Evolutionary conservation across 495 filamentous ascomycete species (phyloP).

Genomic region (Schizothecium vesticola): DNA sequence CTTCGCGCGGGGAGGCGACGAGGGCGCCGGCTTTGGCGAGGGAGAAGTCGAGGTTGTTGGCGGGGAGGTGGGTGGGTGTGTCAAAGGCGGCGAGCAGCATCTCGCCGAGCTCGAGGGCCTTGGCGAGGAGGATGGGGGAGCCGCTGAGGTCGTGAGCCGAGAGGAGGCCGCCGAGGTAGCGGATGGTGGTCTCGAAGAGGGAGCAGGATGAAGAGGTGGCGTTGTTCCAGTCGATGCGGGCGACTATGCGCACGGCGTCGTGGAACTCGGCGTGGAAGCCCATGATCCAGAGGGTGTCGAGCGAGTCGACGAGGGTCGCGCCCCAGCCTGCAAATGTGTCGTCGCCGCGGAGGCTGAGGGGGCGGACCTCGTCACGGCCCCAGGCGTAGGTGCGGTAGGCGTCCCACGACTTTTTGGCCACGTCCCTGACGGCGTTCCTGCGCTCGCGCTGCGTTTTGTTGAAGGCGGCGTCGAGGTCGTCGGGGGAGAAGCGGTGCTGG

Average conservation of each 20-base stretch:
- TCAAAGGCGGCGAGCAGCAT: slow-evolving; percentile 80
- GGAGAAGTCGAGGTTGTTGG: slow-evolving; percentile 57
- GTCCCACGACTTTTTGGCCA: slow-evolving; percentile 67
- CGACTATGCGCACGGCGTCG: slow-evolving; percentile 63
- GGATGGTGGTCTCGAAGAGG: slow-evolving; percentile 74
- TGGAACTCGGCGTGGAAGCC: slow-evolving; percentile 73
- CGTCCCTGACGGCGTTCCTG: slow-evolving; percentile 50
- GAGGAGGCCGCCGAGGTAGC: slow-evolving; percentile 74
- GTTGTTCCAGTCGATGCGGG: slow-evolving; percentile 76
- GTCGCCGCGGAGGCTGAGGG: slow-evolving; percentile 48
- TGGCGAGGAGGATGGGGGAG: slow-evolving; percentile 56
- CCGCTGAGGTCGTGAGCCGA: slow-evolving; percentile 70
- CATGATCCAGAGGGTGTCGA: slow-evolving; percentile 93
- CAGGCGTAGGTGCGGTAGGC: slow-evolving; percentile 71
- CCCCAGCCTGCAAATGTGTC: slow-evolving; percentile 82
- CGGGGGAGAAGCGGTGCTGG: slow-evolving; percentile 35
- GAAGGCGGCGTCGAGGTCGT: slow-evolving; percentile 28
- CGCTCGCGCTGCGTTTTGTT: slow-evolving; percentile 24
- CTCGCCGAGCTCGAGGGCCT: slow-evolving; percentile 78
- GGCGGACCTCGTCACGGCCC: slow-evolving; percentile 68
- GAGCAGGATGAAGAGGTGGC: slow-evolving; percentile 49
- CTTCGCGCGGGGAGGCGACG: slow-evolving; percentile 17
- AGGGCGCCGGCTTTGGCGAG: slow-evolving; percentile 60
- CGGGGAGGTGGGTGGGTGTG: slow-evolving; percentile 83
- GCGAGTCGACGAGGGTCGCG: slow-evolving; percentile 76